phyloP scores from a whole-genome alignment of 2,329 filamentous ascomycete genomes.

The Chaetothyriales sp. region DNA sequence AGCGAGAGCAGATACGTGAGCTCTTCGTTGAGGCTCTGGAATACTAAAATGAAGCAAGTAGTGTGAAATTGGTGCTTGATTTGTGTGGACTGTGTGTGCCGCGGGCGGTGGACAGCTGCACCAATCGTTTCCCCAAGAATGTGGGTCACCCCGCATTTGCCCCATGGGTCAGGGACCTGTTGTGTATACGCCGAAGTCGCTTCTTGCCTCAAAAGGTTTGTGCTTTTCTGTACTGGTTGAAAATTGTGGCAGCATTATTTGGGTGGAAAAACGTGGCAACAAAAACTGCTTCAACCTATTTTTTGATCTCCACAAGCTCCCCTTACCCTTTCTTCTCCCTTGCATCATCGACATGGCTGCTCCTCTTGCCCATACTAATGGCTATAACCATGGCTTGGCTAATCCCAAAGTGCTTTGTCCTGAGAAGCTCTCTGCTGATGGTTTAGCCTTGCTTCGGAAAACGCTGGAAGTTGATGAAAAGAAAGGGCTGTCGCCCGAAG shows the following conservation, averaged over 20 bases:
- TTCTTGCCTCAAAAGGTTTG: neutral
- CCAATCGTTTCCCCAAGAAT: neutral
- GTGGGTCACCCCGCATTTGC: neutral
- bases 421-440: conserved; percentile 69
- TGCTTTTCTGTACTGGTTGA: neutral
- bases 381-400: conserved; percentile 10
- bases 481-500: conserved; percentile 46
- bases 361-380: conserved; percentile 4
- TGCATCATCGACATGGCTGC: neutral
- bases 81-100: neutral
- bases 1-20: conserved; percentile 56
- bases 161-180: neutral
- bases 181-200: neutral
- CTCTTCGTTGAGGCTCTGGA: conserved; percentile 54
- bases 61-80: neutral
- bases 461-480: conserved; percentile 58
- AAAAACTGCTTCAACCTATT: neutral
- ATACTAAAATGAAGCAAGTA: conserved; percentile 28
- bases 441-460: conserved; percentile 52
- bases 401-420: conserved; percentile 53
- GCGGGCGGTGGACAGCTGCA: neutral
- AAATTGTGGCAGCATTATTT: neutral
- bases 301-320: neutral
- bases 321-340: neutral
- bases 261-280: neutral